Base-by-base conservation (phyloP, 1,284 basidiomycete species). In the Cutaneotrichosporon dermatis region DNA sequence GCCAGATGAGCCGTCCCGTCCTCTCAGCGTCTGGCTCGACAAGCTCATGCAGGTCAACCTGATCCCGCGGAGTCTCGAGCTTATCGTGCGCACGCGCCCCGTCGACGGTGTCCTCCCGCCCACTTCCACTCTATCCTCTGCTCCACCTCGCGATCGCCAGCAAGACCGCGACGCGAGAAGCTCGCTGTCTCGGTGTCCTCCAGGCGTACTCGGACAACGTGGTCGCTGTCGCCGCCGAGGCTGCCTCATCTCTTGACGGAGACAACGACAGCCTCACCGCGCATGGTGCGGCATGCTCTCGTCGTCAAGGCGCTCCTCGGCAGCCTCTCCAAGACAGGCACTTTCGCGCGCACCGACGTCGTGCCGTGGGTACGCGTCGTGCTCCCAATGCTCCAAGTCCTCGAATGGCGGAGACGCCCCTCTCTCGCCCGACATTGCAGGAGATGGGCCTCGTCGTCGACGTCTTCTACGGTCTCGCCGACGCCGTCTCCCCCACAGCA, bases 71-170 rank as follows among this genome's bases (percentile, higher is more conserved):
- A 89, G 88, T 66, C 80, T 96, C 39, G 86, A 92, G 57, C 82
- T 95, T 0, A 83, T 90, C 66, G 82, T 82, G 35, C 83, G 84
- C 56, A 83, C 84, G 5, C 60, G 65, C 10, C 60, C 72, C 6
- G 55, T 59, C 44, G 41, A 64, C 36, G 62, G 67, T n/a, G 64
- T 62, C 58, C 66, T 68, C 40, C 73, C 58, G 12, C 87, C 76
- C 90, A 37, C 89, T 88, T 76, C 82, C 86, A 6, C 83, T 86
- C 8, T 85, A 90, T 96, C 58, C 83, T 96, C 80, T 87, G 10
- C 88, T 97, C 78, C 89, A 96, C 69, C 87, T 92, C 79, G 84
- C 90, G 0, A 79, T 97, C n/a, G 89, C 90, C 4, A 84, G 84
- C 55, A 83, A 88, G 55, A 83, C 86, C 0, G 81, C 84, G 1